Percentiles rank a stretch among this genome's conserved stretches.
Evolutionary conservation across 2,329 filamentous ascomycete genomes (phyloP).

Genomic region (Aureobasidium sp.): DNA sequence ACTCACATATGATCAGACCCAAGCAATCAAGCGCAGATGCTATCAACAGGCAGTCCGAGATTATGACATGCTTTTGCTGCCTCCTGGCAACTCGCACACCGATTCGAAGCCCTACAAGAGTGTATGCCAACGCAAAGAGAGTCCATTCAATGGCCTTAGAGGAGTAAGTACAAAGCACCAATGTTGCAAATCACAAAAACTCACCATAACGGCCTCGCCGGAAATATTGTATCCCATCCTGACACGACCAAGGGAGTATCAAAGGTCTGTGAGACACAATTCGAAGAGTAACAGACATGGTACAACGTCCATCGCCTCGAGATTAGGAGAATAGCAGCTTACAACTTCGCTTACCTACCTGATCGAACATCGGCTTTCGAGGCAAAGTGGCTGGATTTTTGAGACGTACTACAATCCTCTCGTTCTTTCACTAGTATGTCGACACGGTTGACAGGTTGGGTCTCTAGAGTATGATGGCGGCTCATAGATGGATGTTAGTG

Average conservation of each 20-base stretch:
- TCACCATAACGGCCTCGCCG: slow-evolving; percentile 21
- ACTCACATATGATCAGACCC: slow-evolving; percentile 2
- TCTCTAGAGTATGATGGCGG: neutral
- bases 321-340: neutral
- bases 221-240: slow-evolving; percentile 8
- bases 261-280: neutral
- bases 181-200: neutral
- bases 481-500: neutral
- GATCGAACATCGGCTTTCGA: neutral
- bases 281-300: neutral
- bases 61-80: slow-evolving; percentile 6
- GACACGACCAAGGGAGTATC: neutral
- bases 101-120: neutral
- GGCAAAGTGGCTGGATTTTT: neutral
- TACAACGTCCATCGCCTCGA: neutral
- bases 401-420: neutral
- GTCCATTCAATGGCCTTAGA: slow-evolving; percentile 5
- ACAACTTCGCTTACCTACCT: neutral
- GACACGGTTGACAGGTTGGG: neutral
- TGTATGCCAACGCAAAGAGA: neutral
- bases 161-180: neutral
- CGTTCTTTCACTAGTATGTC: neutral
- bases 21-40: neutral
- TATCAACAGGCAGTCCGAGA: neutral
- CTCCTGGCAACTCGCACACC: neutral